These are phyloP conservation scores for Ceratocystis papillata DNA, from an alignment of 2,329 filamentous ascomycete species.

Conservation along the genomic window DNA sequence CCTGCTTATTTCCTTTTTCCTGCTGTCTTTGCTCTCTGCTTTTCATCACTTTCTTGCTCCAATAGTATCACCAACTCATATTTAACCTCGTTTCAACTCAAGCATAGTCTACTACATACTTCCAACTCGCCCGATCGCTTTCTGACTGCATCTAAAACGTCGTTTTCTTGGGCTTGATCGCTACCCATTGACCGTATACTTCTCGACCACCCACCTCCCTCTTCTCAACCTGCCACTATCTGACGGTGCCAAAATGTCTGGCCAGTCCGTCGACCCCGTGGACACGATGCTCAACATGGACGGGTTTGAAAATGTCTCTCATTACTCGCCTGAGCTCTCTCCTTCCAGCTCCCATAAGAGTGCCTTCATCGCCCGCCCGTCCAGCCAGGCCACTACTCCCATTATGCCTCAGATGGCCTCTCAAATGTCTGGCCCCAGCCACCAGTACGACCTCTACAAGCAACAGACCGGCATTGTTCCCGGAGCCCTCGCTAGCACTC, in stretches of 20 bases:
- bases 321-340: conserved; percentile 51
- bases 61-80: conserved; percentile 8
- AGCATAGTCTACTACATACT: neutral
- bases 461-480: conserved; percentile 90
- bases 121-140: neutral
- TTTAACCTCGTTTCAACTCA: neutral
- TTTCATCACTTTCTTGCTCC: neutral
- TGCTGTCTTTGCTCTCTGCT: neutral
- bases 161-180: neutral
- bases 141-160: neutral
- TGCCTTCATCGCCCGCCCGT: conserved; percentile 41
- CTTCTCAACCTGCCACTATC: neutral
- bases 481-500: conserved; percentile 67
- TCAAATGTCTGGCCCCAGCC: conserved; percentile 69
- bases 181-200: neutral
- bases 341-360: conserved; percentile 44
- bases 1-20: conserved; percentile 4
- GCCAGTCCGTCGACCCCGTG: conserved; percentile 41
- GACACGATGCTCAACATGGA: conserved; percentile 51
- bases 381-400: conserved; percentile 45
- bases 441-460: conserved; percentile 90
- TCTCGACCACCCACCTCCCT: neutral
- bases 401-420: conserved; percentile 41
- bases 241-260: conserved; percentile 28
- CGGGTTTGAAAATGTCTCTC: conserved; percentile 50